A percentile compares a stretch with the other conserved stretches of the same genome.
Conservation (phyloP, 2,329 filamentous ascomycete species). For the Penicillium sp. region DNA sequence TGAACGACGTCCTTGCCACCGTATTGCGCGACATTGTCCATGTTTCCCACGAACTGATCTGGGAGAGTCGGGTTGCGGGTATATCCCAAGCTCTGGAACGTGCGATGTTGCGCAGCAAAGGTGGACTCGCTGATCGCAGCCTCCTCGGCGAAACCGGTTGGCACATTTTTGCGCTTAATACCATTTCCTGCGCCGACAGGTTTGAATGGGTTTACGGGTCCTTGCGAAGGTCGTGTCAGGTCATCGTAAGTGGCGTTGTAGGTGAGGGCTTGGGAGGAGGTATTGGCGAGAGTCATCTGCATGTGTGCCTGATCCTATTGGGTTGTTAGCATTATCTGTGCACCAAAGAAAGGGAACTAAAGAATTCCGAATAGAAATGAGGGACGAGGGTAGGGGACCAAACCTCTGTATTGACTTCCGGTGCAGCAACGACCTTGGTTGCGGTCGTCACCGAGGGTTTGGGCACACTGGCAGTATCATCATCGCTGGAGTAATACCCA, state of each 20-base stretch:
- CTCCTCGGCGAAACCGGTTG: slow-evolving; percentile 85
- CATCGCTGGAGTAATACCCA: slow-evolving; percentile 52
- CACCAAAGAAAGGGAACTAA: not conserved
- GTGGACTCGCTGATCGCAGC: slow-evolving; percentile 86
- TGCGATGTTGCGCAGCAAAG: slow-evolving; percentile 84
- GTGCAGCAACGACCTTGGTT: slow-evolving; percentile 48
- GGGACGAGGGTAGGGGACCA: slow-evolving; percentile 40
- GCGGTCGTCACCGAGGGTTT: slow-evolving; percentile 31
- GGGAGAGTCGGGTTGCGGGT: slow-evolving; percentile 49
- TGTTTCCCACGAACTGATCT: slow-evolving; percentile 49
- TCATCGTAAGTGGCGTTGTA: slow-evolving; percentile 68
- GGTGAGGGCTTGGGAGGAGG: slow-evolving; percentile 51
- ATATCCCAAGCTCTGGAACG: slow-evolving; percentile 66
- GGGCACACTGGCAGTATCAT: slow-evolving; percentile 36
- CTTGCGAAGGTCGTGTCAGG: slow-evolving; percentile 63
- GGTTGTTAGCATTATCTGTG: slow-evolving; percentile 38
- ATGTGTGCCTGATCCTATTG: slow-evolving; percentile 51
- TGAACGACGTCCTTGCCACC: slow-evolving; percentile 56
- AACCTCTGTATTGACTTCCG: slow-evolving; percentile 58
- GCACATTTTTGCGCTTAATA: slow-evolving; percentile 75
- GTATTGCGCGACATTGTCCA: slow-evolving; percentile 44
- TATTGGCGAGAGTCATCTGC: slow-evolving; percentile 54
- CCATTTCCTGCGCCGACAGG: slow-evolving; percentile 54
- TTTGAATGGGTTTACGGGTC: slow-evolving; percentile 75
- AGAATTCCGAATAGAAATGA: not conserved